A percentile compares a stretch with the other conserved stretches of the same genome.
These are phyloP conservation scores for Aspergillus pseudoviridinutans DNA, from an alignment of 2,329 filamentous ascomycete genomes.

Conservation along the genomic window DNA sequence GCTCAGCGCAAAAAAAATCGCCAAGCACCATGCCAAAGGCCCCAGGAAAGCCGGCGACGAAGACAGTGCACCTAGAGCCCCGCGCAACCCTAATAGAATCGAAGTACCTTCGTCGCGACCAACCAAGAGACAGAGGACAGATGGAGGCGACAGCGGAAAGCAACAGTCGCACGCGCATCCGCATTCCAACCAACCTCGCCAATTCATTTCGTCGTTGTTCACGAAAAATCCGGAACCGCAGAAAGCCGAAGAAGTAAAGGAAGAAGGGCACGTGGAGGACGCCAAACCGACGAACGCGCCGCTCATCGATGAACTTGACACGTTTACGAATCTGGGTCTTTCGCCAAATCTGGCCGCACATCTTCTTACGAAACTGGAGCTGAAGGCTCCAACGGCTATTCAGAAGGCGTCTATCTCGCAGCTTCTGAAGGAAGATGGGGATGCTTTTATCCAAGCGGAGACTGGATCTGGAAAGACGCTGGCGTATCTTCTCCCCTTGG, in stretches of 20 bases:
- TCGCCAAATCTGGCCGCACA: constrained; percentile 77
- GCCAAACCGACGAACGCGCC: constrained; percentile 83
- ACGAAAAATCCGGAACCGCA: constrained; percentile 78
- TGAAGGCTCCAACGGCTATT: constrained; percentile 90
- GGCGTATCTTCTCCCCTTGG: constrained; percentile 88
- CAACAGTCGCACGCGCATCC: constrained; percentile 21
- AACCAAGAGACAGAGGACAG: constrained; percentile 39
- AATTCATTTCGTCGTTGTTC: constrained; percentile 87
- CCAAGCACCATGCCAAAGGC: constrained; percentile 50
- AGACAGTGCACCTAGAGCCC: constrained; percentile 7
- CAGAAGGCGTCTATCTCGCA: constrained; percentile 85
- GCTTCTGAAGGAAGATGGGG: constrained; percentile 72
- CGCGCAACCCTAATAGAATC: neutral
- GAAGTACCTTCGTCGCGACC: constrained; percentile 20
- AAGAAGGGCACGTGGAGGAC: constrained; percentile 39
- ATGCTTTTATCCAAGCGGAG: constrained; percentile 95
- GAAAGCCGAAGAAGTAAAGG: constrained; percentile 46
- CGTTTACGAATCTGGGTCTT: constrained; percentile 80
- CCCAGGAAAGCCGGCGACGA: constrained; percentile 11
- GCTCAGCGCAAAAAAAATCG: constrained; percentile 70
- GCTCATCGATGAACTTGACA: constrained; percentile 74
- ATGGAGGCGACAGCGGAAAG: constrained; percentile 25
- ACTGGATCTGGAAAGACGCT: constrained; percentile 97
- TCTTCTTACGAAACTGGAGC: constrained; percentile 75
- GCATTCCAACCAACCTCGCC: constrained; percentile 45